Evolutionary conservation across 2,329 filamentous ascomycete species (phyloP), one percentile per base, ranked within the genome.

Genomic region (Paraconiothyrium sp.): DNA sequence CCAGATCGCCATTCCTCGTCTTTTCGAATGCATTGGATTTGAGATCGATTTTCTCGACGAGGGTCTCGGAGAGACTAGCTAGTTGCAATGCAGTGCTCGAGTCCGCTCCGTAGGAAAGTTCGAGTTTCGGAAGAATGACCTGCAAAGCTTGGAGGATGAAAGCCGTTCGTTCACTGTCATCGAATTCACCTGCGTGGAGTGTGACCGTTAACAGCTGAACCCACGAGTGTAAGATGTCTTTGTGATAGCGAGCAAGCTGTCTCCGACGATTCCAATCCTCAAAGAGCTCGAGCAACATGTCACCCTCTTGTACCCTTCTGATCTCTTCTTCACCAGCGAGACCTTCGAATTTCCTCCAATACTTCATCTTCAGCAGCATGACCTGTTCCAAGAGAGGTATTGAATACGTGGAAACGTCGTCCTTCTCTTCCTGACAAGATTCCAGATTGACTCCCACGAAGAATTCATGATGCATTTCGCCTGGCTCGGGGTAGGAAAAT

Each of bases 71-170:
- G n/a, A 97, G 84, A 66, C 88, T 89, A 16, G 92, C 91, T 27
- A 97, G 84, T 72, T 96, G 89, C 30, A 90, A 82, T 3, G 92
- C 91, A 58, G 93, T 90, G 14, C 84, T 83, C 1, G 89, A 84
- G 59, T 90, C 88, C 10, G 91, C 88, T 5, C 87, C 84, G 59
- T 92, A 88, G 54, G 91, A 90, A 20, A 85, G 85, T 74, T 98
- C 94, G 13, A 99, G 85, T 66, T 93, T 96, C 0, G 95, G 94
- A 7, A 97, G 84, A 52, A 96, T 91, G 14, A 94, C 87, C 74
- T 98, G 94, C 5, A 99, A 84, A 0, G 92, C 90, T 75, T 97
- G 93, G 11, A 98, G 81, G 58, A 97, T 89, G 75, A 97, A 94
- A 0, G 90, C 88, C 5, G 89, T 89, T 72, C 90, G 90, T 34